A percentile compares a stretch with the other conserved stretches of the same genome.
Evolutionary conservation across 805 yeast genomes (phyloP).

Genomic region (Myxozyma sirexii): DNA sequence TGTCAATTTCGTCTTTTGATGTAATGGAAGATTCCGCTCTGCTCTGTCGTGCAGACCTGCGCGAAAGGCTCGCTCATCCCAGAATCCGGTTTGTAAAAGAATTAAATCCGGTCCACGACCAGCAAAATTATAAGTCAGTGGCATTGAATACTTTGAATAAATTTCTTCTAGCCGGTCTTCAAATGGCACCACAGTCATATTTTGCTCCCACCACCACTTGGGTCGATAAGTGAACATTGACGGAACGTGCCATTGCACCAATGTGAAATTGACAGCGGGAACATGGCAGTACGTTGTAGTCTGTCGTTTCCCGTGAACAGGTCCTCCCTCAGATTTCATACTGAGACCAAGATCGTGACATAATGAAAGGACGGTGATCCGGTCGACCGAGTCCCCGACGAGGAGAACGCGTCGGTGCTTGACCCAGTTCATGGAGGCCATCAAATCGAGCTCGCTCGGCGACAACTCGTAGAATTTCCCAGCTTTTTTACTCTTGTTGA

Average conservation of each 20-base stretch:
- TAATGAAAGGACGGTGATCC: slow-evolving; percentile 5
- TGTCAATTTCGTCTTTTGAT: neutral
- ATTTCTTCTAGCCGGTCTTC: slow-evolving; percentile 27
- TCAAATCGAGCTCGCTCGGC: neutral
- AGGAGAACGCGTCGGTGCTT: slow-evolving; percentile 19
- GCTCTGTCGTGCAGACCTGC: slow-evolving; percentile 1
- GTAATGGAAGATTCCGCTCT: neutral
- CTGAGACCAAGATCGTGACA: slow-evolving; percentile 18
- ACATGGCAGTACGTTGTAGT: slow-evolving; percentile 24
- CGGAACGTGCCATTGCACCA: slow-evolving; percentile 32
- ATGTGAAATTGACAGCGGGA: slow-evolving; percentile 22
- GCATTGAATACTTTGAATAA: slow-evolving; percentile 1
- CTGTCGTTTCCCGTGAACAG: slow-evolving; percentile 5
- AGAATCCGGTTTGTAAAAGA: slow-evolving; percentile 26
- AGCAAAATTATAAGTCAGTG: slow-evolving; percentile 7
- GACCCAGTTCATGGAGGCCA: slow-evolving; percentile 14
- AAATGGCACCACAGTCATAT: slow-evolving; percentile 24
- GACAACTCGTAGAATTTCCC: neutral
- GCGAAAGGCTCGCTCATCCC: slow-evolving; percentile 30
- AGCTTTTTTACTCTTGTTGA: neutral
- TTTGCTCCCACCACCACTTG: slow-evolving; percentile 29
- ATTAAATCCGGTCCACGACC: slow-evolving; percentile 23
- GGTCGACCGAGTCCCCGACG: slow-evolving; percentile 32
- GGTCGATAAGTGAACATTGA: slow-evolving; percentile 27
- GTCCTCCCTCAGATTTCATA: slow-evolving; percentile 5